A percentile compares a stretch with the other conserved stretches of the same genome.
phyloP scores from a whole-genome alignment of 2,329 filamentous ascomycete genomes.

The Colletotrichum viniferum region DNA sequence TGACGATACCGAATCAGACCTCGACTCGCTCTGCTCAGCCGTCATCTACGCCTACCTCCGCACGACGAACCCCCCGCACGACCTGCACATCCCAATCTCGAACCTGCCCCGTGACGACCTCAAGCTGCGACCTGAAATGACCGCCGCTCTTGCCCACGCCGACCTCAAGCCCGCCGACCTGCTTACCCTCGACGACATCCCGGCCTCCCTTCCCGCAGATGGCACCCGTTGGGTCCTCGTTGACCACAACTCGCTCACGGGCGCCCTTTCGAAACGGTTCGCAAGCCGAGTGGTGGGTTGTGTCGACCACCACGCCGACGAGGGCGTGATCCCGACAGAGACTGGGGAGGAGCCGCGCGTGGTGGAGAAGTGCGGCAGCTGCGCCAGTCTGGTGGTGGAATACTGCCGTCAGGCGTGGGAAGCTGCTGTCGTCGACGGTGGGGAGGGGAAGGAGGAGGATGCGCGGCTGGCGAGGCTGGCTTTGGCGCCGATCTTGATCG shows the following conservation, averaged over 20 bases:
- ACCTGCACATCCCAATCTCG: slow-evolving; percentile 72
- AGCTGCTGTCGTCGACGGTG: neutral
- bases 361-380: slow-evolving; percentile 73
- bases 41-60: slow-evolving; percentile 77
- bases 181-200: slow-evolving; percentile 62
- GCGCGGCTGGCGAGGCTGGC: slow-evolving; percentile 69
- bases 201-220: slow-evolving; percentile 48
- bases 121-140: slow-evolving; percentile 73
- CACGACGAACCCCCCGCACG: slow-evolving; percentile 58
- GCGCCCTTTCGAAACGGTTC: slow-evolving; percentile 60
- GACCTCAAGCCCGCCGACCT: slow-evolving; percentile 65
- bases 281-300: slow-evolving; percentile 62
- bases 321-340: slow-evolving; percentile 54
- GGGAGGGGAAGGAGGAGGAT: slow-evolving; percentile 40
- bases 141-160: slow-evolving; percentile 65
- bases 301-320: slow-evolving; percentile 82
- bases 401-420: slow-evolving; percentile 65
- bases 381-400: slow-evolving; percentile 71
- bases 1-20: slow-evolving; percentile 56
- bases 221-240: slow-evolving; percentile 75
- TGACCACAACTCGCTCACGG: slow-evolving; percentile 78
- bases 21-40: slow-evolving; percentile 80
- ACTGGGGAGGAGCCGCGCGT: slow-evolving; percentile 59
- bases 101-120: slow-evolving; percentile 74
- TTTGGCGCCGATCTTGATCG: slow-evolving; percentile 74